These are phyloP conservation scores for Saturnispora sanitii DNA, from an alignment of 805 yeast species.

Conservation along the genomic window DNA sequence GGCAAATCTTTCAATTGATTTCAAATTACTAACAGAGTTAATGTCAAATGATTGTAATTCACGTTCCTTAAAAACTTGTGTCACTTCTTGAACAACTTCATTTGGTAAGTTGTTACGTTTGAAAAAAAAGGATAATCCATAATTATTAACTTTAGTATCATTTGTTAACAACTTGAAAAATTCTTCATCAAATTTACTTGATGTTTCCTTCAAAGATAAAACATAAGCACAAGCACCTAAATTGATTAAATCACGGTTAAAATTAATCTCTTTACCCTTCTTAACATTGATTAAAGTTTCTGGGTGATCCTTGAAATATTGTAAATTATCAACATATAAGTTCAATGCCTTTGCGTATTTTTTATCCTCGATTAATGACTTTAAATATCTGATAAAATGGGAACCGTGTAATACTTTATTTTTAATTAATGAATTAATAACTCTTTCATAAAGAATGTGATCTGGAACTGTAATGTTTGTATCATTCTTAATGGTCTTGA, in stretches of 20 bases:
- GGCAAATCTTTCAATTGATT: conserved; percentile 6
- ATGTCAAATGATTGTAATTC: conserved; percentile 15
- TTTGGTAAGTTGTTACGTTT: conserved; percentile 5
- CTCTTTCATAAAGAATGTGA: conserved; percentile 17
- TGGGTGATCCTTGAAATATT: conserved; percentile 19
- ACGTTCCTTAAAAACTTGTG: conserved; percentile 6
- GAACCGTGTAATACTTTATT: conserved; percentile 19
- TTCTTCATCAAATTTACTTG: conserved; percentile 15
- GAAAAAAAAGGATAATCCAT: background rate
- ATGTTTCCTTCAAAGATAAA: conserved; percentile 15
- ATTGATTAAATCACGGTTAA: conserved; percentile 9
- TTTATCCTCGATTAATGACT: conserved; percentile 17
- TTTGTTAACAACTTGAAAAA: conserved; percentile 16
- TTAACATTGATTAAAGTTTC: conserved; percentile 5
- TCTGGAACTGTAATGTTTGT: conserved; percentile 15
- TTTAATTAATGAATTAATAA: conserved; percentile 16
- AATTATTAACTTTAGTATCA: background rate
- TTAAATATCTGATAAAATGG: conserved; percentile 21
- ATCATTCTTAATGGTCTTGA: conserved; percentile 6
- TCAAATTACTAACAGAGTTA: conserved; percentile 26
- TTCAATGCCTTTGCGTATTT: conserved; percentile 22
- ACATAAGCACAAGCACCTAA: conserved; percentile 16
- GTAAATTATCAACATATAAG: conserved; percentile 22
- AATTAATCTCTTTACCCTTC: background rate
- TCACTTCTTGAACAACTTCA: conserved; percentile 8